Evolutionary conservation across 2,329 filamentous ascomycete species (phyloP).

Genomic region (Coniochaeta prunicola): DNA sequence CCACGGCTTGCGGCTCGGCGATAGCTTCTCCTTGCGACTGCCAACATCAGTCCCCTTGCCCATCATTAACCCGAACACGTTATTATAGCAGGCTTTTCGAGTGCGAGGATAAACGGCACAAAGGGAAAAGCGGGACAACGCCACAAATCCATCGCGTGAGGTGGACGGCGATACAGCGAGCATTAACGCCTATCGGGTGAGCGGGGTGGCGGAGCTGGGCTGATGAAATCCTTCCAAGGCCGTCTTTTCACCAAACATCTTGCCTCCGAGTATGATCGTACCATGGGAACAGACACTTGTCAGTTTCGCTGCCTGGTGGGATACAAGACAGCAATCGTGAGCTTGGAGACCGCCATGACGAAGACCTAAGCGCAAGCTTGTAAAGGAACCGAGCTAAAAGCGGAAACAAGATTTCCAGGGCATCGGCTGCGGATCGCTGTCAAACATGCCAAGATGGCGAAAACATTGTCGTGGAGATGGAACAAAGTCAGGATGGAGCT

Average conservation of each 20-base stretch:
- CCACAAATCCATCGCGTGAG: not conserved
- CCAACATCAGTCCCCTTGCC: not conserved
- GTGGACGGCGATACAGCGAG: not conserved
- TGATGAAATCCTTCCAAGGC: not conserved
- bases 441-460: not conserved
- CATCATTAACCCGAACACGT: not conserved
- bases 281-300: not conserved
- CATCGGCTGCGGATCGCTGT: not conserved
- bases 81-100: not conserved
- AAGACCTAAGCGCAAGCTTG: not conserved
- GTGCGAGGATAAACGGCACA: not conserved
- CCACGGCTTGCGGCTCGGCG: not conserved
- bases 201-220: not conserved
- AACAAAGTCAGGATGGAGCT: constrained; percentile 7
- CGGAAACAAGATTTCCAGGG: not conserved
- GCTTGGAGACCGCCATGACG: not conserved
- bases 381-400: not conserved
- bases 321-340: not conserved
- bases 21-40: not conserved
- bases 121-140: not conserved
- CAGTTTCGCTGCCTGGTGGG: not conserved
- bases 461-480: not conserved
- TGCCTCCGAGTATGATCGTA: not conserved
- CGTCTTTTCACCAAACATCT: not conserved
- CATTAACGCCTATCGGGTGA: not conserved